Conservation (phyloP, 2,329 filamentous ascomycete genomes). For the Colletotrichum sp. region DNA sequence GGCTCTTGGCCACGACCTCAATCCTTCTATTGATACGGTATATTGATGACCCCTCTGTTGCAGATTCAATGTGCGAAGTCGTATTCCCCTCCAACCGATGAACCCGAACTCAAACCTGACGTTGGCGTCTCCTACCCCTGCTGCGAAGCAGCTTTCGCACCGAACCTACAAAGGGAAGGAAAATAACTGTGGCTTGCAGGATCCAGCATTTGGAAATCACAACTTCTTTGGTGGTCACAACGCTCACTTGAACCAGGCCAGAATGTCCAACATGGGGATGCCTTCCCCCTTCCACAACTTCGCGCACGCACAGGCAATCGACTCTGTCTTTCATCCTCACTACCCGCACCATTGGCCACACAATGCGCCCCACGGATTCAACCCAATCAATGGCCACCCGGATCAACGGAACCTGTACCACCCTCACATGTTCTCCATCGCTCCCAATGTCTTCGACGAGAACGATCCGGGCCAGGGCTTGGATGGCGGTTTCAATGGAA, state of each 20-base stretch:
- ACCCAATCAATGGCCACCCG: background rate
- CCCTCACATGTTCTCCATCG: background rate
- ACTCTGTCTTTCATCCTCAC: background rate
- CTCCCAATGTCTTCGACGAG: background rate
- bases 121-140: slow-evolving; percentile 27
- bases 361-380: background rate
- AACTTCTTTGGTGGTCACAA: slow-evolving; percentile 24
- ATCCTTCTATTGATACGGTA: background rate
- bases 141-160: slow-evolving; percentile 28
- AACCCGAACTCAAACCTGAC: slow-evolving; percentile 41
- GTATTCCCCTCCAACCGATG: slow-evolving; percentile 39
- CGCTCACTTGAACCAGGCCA: background rate
- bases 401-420: background rate
- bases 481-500: background rate
- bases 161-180: slow-evolving; percentile 33
- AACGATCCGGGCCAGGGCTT: background rate
- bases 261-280: background rate
- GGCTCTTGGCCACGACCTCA: background rate
- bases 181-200: slow-evolving; percentile 31
- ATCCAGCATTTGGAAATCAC: slow-evolving; percentile 23
- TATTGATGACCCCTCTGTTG: slow-evolving; percentile 24
- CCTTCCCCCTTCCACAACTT: background rate
- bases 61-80: slow-evolving; percentile 37
- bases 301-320: background rate
- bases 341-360: background rate